Evolutionary conservation across 805 yeast genomes (phyloP).

Genomic region (Candida boidinii): DNA sequence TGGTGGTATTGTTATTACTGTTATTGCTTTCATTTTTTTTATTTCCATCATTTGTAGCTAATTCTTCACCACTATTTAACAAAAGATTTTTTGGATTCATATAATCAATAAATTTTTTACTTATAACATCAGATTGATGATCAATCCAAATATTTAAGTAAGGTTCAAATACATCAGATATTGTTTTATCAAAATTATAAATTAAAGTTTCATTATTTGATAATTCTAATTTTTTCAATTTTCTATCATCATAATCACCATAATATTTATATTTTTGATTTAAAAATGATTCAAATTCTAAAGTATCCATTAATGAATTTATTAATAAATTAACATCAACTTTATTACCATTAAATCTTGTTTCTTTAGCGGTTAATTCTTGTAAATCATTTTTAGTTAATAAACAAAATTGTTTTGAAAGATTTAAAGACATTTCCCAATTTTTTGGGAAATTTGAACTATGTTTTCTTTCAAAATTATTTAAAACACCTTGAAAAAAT

Average conservation of each 20-base stretch:
- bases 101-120: conserved; percentile 56
- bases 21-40: conserved; percentile 14
- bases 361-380: conserved; percentile 35
- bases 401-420: conserved; percentile 57
- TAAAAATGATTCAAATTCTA: conserved; percentile 75
- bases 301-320: conserved; percentile 61
- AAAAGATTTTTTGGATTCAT: conserved; percentile 47
- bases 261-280: conserved; percentile 51
- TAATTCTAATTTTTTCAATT: conserved; percentile 21
- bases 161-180: conserved; percentile 75
- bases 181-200: conserved; percentile 28
- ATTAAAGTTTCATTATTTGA: too few relatives aligned
- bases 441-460: conserved; percentile 50
- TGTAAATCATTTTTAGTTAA: conserved; percentile 62
- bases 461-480: conserved; percentile 43
- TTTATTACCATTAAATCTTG: conserved; percentile 21
- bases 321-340: conserved; percentile 59
- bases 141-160: conserved; percentile 78
- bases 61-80: conserved; percentile 27
- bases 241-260: conserved; percentile 22
- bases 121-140: conserved; percentile 64
- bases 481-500: conserved; percentile 66
- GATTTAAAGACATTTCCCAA: conserved; percentile 63
- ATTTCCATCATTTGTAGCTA: conserved; percentile 4
- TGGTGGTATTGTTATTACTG: conserved; percentile 1